phyloP scores from a whole-genome alignment of 176 grass and related monocot species.

The Melocanna baccifera region DNA sequence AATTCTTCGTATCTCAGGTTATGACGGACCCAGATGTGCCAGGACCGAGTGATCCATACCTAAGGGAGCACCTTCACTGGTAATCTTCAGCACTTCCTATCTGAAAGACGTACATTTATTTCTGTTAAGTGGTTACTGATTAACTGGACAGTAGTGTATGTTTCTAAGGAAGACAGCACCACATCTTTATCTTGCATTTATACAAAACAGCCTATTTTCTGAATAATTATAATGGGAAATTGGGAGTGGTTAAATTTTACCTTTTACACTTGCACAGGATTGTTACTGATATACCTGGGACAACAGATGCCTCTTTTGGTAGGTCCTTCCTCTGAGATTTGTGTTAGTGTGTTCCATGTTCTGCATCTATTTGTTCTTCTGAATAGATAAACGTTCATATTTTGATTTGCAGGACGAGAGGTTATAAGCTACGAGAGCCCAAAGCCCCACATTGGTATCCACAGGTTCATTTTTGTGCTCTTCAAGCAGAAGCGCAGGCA shows the following conservation, averaged over 20 bases:
- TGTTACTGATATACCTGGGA: constrained; percentile 92
- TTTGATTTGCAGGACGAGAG: constrained; percentile 57
- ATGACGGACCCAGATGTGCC: constrained; percentile 98
- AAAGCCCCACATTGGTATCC: constrained; percentile 82
- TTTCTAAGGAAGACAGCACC: constrained; percentile 5
- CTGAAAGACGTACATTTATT: background rate
- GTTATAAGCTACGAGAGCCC: constrained; percentile 76
- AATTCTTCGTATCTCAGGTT: constrained; percentile 50
- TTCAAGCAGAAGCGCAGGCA: constrained; percentile 76
- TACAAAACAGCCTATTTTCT: background rate
- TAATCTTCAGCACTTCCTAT: constrained; percentile 34
- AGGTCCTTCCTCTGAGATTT: constrained; percentile 19
- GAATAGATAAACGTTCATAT: background rate
- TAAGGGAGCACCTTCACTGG: constrained; percentile 91
- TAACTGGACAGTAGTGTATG: constrained; percentile 17
- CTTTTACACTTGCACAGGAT: constrained; percentile 57
- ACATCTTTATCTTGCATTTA: constrained; percentile 13
- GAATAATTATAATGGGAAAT: background rate
- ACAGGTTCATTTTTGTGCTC: constrained; percentile 91
- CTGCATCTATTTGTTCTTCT: constrained; percentile 14
- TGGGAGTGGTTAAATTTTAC: background rate
- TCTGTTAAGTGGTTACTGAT: background rate
- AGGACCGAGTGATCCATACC: constrained; percentile 92
- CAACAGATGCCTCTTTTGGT: constrained; percentile 88
- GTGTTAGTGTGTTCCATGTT: constrained; percentile 5